Conservation (phyloP, 257 asterid genomes). For the Rauvolfia tetraphylla region DNA sequence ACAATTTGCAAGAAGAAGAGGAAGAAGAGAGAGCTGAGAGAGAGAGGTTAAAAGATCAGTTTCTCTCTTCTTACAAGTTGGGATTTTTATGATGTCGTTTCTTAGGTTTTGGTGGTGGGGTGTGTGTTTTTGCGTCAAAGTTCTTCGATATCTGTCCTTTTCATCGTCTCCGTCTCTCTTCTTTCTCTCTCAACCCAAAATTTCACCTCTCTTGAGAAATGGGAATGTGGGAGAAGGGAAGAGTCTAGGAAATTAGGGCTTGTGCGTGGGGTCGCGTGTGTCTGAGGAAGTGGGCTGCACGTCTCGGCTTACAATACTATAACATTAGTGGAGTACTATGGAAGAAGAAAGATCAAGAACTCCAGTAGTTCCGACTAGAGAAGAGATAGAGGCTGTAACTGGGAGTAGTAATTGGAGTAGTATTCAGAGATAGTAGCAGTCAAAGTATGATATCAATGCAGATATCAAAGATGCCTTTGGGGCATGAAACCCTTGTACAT, state of each 20-base stretch:
- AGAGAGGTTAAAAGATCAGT: background rate
- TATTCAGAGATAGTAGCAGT: background rate
- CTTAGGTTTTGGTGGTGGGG: constrained; percentile 31
- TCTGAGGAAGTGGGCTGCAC: constrained; percentile 41
- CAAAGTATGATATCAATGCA: too few species aligned
- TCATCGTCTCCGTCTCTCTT: constrained; percentile 25
- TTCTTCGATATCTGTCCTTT: constrained; percentile 37
- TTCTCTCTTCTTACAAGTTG: constrained; percentile 9
- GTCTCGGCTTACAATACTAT: constrained; percentile 21
- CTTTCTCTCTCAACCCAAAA: background rate
- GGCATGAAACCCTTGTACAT: background rate
- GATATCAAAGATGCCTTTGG: background rate
- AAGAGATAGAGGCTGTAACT: background rate
- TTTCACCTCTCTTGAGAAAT: constrained; percentile 25
- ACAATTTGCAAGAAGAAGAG: background rate
- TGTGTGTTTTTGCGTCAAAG: constrained; percentile 37
- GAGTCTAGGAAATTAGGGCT: constrained; percentile 47
- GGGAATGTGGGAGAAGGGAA: constrained; percentile 8
- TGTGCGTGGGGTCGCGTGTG: constrained; percentile 29
- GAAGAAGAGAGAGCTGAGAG: background rate
- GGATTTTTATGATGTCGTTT: constrained; percentile 19
- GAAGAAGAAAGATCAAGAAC: background rate
- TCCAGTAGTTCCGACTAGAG: too few species aligned
- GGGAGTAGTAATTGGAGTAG: too few species aligned
- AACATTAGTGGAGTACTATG: too few species aligned